Base-by-base conservation (phyloP, 2,329 filamentous ascomycete species). In the Fusarium redolens region DNA sequence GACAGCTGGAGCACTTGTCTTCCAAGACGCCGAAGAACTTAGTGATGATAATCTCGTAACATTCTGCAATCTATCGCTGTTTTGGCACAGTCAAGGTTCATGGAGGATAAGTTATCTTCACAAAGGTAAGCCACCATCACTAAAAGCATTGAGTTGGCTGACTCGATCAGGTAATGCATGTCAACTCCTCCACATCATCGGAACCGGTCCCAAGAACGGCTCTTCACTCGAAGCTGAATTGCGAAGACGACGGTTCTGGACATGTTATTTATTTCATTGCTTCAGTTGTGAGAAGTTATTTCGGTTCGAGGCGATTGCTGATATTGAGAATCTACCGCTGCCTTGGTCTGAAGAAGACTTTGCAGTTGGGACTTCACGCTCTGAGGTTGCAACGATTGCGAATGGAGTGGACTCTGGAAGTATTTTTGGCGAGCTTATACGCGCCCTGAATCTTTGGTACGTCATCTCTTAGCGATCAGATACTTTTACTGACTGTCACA, bases 71-170 rank as follows among this genome's bases (percentile, higher is more conserved):
- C 47, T 76, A 18, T 56, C 73, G 6, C 31, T 76, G 0, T 76
- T 76, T 7, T 76, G 74, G 74, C 65, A 76, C 13, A 76, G 73
- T 5, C 69, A 76, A 7, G 74, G 74, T 0, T 74, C 71, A 6
- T 76, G 74, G 74, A 61, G 64, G 3, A 69, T 69, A 18, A 74
- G 73, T 4, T 66, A 76, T 25, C 52, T 76, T 1, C 64, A 76
- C n/a, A 76, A 73, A 25, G 25, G 22, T 22, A 22, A 22, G 22
- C 22, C 22, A 22, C 22, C 22, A 22, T 22, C 22, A 22, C 22
- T 22, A 22, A 22, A 22, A 22, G 22, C 22, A 22, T 22, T 22
- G 22, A 22, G 22, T 22, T 22, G 22, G 22, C 22, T 22, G 22
- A 67, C 5, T 1, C 4, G 2, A 1, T 2, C 0, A 75, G 74